Conservation (phyloP, 2,329 filamentous ascomycete genomes). For the Phialocephala sp. region DNA sequence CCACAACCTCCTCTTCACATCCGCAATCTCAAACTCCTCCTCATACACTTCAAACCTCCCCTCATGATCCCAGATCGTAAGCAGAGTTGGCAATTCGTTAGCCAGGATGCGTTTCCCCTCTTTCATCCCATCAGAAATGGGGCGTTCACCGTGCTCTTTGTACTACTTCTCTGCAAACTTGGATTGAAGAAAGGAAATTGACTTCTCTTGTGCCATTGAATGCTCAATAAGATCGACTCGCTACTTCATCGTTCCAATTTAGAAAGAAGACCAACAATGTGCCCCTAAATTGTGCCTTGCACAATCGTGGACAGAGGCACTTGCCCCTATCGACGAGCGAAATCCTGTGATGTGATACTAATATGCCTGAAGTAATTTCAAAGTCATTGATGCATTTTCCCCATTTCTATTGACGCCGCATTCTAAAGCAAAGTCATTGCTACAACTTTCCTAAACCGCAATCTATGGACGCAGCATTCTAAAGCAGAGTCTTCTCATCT, state of each 20-base stretch:
- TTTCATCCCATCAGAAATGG: not conserved
- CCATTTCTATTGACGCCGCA: not conserved
- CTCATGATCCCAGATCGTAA: not conserved
- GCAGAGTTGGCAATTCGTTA: not conserved
- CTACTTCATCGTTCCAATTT: not conserved
- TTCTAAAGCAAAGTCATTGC: not conserved
- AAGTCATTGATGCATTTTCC: not conserved
- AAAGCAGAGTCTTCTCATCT: conserved; percentile 29
- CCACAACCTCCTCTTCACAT: not conserved
- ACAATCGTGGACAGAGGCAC: not conserved
- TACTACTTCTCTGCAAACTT: not conserved
- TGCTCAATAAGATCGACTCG: not conserved
- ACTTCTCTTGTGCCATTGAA: not conserved
- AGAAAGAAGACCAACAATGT: not conserved
- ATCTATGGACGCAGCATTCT: not conserved
- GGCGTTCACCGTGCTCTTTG: not conserved
- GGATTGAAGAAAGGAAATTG: not conserved
- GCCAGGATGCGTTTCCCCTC: not conserved
- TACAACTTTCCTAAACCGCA: not conserved
- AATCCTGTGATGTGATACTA: not conserved
- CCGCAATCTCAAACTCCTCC: not conserved
- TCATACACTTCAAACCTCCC: no score
- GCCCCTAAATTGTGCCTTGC: not conserved
- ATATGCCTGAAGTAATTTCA: not conserved
- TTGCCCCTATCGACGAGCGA: not conserved